Evolutionary conservation across 768 basidiomycete genomes (phyloP).

Genomic region (Pulveroboletus sp.): DNA sequence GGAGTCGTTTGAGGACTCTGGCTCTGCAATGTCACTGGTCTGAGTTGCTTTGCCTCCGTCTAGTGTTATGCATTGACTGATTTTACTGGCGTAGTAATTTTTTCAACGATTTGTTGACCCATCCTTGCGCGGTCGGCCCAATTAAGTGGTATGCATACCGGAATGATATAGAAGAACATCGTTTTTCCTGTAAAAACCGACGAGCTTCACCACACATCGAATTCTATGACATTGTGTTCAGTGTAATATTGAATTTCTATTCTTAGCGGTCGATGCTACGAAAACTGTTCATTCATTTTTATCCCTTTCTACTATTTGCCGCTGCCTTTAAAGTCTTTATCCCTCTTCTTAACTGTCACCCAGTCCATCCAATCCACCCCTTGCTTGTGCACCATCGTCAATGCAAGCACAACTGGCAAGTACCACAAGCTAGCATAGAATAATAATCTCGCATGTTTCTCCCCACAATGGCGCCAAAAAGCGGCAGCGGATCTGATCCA

Average conservation of each 20-base stretch:
- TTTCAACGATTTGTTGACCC: too few relatives aligned
- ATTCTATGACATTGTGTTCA: too few relatives aligned
- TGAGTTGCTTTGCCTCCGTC: too few relatives aligned
- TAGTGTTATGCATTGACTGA: too few relatives aligned
- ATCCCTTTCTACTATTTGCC: neutral
- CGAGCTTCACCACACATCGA: too few relatives aligned
- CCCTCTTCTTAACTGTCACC: constrained; percentile 16
- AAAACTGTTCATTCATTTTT: neutral
- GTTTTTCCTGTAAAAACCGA: too few relatives aligned
- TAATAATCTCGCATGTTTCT: constrained; percentile 72
- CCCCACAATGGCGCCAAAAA: constrained; percentile 72
- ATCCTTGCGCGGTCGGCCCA: too few relatives aligned
- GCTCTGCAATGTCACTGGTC: neutral
- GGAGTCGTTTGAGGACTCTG: constrained; percentile 10
- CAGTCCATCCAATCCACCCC: constrained; percentile 75
- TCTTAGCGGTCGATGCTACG: neutral
- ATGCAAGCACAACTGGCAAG: constrained; percentile 79
- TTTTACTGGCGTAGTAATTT: too few relatives aligned
- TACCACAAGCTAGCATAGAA: constrained; percentile 89
- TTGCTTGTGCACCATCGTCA: constrained; percentile 96
- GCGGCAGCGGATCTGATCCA: constrained; percentile 65
- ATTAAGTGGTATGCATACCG: too few relatives aligned
- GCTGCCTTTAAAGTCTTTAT: neutral
- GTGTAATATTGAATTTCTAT: too few relatives aligned
- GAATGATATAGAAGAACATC: too few relatives aligned